phyloP scores from a whole-genome alignment of 2,329 filamentous ascomycete genomes.

The Alternaria viburni region DNA sequence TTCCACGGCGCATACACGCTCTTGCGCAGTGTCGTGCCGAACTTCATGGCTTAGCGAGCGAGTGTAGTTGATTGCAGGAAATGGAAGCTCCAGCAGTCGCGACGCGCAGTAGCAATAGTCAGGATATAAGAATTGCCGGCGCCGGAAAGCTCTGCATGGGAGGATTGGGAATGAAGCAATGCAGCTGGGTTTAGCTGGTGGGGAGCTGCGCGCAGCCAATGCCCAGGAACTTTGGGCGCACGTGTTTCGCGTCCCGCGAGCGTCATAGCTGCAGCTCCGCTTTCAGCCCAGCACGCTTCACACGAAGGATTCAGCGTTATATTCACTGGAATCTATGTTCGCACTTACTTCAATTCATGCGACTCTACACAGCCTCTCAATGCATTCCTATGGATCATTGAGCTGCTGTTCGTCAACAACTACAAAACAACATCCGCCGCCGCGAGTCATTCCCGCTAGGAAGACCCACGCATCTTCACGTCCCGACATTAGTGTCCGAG shows the following conservation, averaged over 20 bases:
- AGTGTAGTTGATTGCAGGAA: background rate
- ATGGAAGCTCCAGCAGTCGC: slow-evolving; percentile 14
- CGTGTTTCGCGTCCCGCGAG: slow-evolving; percentile 11
- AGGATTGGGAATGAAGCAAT: background rate
- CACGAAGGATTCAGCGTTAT: too few species aligned
- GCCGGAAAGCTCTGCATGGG: slow-evolving; percentile 18
- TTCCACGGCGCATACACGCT: slow-evolving; percentile 88
- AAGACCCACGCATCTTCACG: slow-evolving; percentile 7
- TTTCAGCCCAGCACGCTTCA: background rate
- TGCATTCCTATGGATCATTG: too few species aligned
- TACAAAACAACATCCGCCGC: background rate
- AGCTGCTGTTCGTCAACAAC: background rate
- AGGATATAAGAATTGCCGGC: background rate
- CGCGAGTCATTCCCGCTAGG: slow-evolving; percentile 11
- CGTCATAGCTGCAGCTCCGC: slow-evolving; percentile 14
- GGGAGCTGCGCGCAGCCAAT: slow-evolving; percentile 15
- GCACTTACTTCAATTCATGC: background rate
- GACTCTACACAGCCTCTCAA: background rate
- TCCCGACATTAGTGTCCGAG: slow-evolving; percentile 10
- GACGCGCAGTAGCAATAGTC: slow-evolving; percentile 4
- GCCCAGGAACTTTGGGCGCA: slow-evolving; percentile 11
- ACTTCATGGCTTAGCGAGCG: slow-evolving; percentile 71
- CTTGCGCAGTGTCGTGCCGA: slow-evolving; percentile 84
- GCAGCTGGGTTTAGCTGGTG: slow-evolving; percentile 10
- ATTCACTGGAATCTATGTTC: background rate